Conservation (phyloP, 768 basidiomycete species). For the Chalciporus piperatus region DNA sequence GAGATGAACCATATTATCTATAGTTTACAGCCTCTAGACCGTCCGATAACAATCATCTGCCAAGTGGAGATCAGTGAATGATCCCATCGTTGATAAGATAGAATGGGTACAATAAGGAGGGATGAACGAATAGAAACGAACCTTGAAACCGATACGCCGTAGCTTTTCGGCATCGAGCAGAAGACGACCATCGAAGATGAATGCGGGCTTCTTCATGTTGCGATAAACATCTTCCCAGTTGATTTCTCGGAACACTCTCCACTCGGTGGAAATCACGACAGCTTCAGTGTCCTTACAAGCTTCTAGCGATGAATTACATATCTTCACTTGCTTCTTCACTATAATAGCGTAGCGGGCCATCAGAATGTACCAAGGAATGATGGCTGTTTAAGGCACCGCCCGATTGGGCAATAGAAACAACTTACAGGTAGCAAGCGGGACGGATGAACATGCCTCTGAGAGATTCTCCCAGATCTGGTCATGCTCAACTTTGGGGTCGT, state of each 20-base stretch:
- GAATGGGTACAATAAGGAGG: no score
- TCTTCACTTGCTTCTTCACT: slow-evolving; percentile 90
- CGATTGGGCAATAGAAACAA: no score
- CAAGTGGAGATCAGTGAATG: no score
- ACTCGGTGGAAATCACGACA: slow-evolving; percentile 94
- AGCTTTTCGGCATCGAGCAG: slow-evolving; percentile 81
- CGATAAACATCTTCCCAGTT: slow-evolving; percentile 86
- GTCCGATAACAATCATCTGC: no score
- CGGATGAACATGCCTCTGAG: slow-evolving; percentile 60
- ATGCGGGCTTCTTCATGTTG: slow-evolving; percentile 97
- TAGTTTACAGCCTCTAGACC: no score
- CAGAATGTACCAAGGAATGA: neutral
- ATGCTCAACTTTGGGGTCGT: slow-evolving; percentile 86
- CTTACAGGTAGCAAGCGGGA: slow-evolving; percentile 67
- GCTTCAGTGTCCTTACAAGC: slow-evolving; percentile 90
- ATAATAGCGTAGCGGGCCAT: neutral
- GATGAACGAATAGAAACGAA: slow-evolving; percentile 17
- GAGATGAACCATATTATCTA: no score
- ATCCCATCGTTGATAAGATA: no score
- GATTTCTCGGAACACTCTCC: slow-evolving; percentile 93
- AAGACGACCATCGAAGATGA: slow-evolving; percentile 91
- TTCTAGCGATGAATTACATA: slow-evolving; percentile 74
- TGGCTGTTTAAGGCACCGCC: no score
- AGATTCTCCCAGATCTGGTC: slow-evolving; percentile 89
- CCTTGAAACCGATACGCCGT: slow-evolving; percentile 87